These are phyloP conservation scores for Magnaporthiopsis incrustans DNA, from an alignment of 2,329 filamentous ascomycete genomes.

Conservation along the genomic window DNA sequence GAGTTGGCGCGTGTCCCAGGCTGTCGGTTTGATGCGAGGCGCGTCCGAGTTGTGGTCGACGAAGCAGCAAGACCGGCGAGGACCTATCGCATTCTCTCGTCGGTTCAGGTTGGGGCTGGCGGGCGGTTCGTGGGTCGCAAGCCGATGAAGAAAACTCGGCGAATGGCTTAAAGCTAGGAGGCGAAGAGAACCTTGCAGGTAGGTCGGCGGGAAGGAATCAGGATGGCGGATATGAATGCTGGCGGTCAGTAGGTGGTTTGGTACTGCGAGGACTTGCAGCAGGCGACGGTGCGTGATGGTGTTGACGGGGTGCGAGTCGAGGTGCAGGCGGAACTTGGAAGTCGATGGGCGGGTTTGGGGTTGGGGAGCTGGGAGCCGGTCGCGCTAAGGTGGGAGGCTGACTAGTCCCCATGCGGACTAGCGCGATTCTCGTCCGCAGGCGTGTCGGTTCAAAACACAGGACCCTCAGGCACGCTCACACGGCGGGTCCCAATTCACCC, in stretches of 20 bases:
- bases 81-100: slow-evolving; percentile 3
- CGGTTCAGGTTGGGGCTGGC: neutral
- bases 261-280: neutral
- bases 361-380: slow-evolving; percentile 7
- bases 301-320: slow-evolving; percentile 3
- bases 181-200: neutral
- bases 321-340: neutral
- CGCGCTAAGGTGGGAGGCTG: slow-evolving; percentile 4
- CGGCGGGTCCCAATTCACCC: neutral
- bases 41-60: neutral
- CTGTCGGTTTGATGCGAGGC: neutral
- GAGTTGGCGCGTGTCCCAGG: neutral
- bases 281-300: neutral
- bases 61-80: neutral
- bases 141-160: neutral
- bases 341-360: neutral
- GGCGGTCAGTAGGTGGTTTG: neutral
- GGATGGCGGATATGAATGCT: neutral
- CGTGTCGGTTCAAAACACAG: neutral
- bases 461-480: neutral
- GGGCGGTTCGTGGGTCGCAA: neutral
- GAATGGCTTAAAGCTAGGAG: slow-evolving; percentile 1
- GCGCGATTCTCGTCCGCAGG: slow-evolving; percentile 1
- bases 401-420: neutral
- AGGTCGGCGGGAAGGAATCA: neutral